phyloP scores from a whole-genome alignment of 1,284 basidiomycete species.

The Mycena sp. region DNA sequence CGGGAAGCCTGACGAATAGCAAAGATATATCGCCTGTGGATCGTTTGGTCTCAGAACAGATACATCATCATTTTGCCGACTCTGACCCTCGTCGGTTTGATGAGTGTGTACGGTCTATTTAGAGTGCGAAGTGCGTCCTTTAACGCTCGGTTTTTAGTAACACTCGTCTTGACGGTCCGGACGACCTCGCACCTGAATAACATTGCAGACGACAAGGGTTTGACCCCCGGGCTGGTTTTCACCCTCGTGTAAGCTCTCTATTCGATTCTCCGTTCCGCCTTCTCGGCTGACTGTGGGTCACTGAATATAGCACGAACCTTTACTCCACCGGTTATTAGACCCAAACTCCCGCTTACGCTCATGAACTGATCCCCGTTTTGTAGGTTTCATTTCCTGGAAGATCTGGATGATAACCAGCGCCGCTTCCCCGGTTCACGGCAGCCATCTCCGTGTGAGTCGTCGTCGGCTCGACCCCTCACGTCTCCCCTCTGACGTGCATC shows the following conservation, averaged over 20 bases:
- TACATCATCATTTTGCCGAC: slow-evolving; percentile 3
- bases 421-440: slow-evolving; percentile 1
- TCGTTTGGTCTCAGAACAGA: slow-evolving; percentile 12
- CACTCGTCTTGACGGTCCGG: background rate
- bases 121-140: background rate
- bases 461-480: background rate
- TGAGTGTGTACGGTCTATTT: background rate
- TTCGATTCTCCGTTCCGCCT: background rate
- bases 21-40: slow-evolving; percentile 19
- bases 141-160: background rate
- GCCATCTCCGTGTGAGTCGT: background rate
- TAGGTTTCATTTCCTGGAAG: slow-evolving; percentile 16
- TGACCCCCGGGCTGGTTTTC: slow-evolving; percentile 15
- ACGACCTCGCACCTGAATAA: background rate
- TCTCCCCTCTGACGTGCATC: too few relatives aligned
- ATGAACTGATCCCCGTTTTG: background rate
- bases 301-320: slow-evolving; percentile 1
- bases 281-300: background rate
- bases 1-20: background rate
- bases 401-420: slow-evolving; percentile 4
- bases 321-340: slow-evolving; percentile 8
- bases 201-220: background rate
- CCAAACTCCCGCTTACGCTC: background rate
- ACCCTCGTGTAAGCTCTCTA: slow-evolving; percentile 7
- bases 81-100: slow-evolving; percentile 1